These are phyloP conservation scores for Penicillium diatomitis DNA, from an alignment of 495 filamentous ascomycete genomes.

Conservation along the genomic window DNA sequence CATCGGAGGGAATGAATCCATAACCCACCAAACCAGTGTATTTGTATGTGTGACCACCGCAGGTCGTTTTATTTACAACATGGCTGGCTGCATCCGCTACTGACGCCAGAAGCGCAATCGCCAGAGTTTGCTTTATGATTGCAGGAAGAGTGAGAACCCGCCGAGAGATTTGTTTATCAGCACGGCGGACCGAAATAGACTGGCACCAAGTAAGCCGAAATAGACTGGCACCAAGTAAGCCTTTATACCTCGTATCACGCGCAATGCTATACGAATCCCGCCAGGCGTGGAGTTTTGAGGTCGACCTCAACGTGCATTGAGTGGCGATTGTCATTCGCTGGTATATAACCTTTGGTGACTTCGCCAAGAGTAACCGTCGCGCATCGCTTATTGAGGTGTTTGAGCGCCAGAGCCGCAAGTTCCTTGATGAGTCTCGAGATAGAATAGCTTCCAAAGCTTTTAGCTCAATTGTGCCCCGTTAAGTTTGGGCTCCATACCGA, in stretches of 20 bases:
- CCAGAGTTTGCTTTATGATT: conserved; percentile 16
- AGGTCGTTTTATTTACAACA: conserved; percentile 47
- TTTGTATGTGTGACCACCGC: conserved; percentile 53
- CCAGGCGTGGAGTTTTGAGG: neutral
- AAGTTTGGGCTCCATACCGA: no score
- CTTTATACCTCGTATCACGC: no score
- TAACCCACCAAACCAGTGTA: conserved; percentile 67
- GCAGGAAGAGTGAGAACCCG: neutral
- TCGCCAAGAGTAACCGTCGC: conserved; percentile 3
- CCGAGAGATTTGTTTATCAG: no score
- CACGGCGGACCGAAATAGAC: no score
- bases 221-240: no score
- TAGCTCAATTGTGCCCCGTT: no score
- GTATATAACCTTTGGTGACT: neutral
- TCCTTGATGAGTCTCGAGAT: no score
- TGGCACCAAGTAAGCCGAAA: no score
- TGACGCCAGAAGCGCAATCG: conserved; percentile 11
- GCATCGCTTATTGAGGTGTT: conserved; percentile 2
- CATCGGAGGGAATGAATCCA: conserved; percentile 51
- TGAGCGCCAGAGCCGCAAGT: no score
- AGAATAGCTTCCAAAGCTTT: no score
- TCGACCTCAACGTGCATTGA: conserved; percentile 5
- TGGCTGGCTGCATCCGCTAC: conserved; percentile 7
- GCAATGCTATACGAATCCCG: no score
- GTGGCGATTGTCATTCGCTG: conserved; percentile 7